These are phyloP conservation scores for Globisporangium solare DNA, from an alignment of 352 stramenopile species.

Conservation along the genomic window DNA sequence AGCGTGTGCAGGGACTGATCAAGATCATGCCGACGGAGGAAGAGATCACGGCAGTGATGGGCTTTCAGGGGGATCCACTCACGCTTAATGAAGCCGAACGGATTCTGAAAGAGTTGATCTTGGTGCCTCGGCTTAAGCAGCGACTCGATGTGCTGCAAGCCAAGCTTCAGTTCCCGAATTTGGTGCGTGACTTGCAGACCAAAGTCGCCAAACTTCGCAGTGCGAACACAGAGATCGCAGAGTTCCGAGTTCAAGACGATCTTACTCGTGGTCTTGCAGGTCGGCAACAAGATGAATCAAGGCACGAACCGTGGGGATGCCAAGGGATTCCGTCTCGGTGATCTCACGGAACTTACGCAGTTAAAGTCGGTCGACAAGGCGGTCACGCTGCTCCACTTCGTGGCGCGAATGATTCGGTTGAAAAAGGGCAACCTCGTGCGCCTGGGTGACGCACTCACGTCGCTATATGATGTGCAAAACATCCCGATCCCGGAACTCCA, in stretches of 20 bases:
- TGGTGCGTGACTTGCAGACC: slow-evolving; percentile 56
- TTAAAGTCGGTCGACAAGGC: slow-evolving; percentile 61
- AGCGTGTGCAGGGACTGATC: slow-evolving; percentile 80
- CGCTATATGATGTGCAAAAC: slow-evolving; percentile 73
- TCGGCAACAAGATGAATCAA: slow-evolving; percentile 87
- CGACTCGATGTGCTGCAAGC: slow-evolving; percentile 52
- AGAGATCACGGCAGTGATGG: slow-evolving; percentile 66
- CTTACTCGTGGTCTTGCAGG: slow-evolving; percentile 63
- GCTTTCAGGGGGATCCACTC: slow-evolving; percentile 52
- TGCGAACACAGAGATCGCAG: slow-evolving; percentile 55
- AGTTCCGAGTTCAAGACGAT: slow-evolving; percentile 69
- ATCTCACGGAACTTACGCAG: slow-evolving; percentile 67
- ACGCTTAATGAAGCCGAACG: slow-evolving; percentile 77
- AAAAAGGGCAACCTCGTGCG: slow-evolving; percentile 66
- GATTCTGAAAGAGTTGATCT: slow-evolving; percentile 76
- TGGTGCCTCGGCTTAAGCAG: slow-evolving; percentile 63
- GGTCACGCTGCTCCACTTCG: slow-evolving; percentile 67
- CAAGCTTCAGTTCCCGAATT: slow-evolving; percentile 57
- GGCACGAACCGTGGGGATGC: slow-evolving; percentile 57
- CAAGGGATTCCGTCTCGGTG: slow-evolving; percentile 64
- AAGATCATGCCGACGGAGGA: slow-evolving; percentile 88
- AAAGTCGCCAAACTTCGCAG: slow-evolving; percentile 61
- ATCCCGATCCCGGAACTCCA: slow-evolving; percentile 73
- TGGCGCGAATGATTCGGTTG: slow-evolving; percentile 59
- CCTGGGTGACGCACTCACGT: slow-evolving; percentile 55